Evolutionary conservation across 768 basidiomycete genomes (phyloP), one percentile per base, ranked within the genome.

Genomic region (Collybia nuda): DNA sequence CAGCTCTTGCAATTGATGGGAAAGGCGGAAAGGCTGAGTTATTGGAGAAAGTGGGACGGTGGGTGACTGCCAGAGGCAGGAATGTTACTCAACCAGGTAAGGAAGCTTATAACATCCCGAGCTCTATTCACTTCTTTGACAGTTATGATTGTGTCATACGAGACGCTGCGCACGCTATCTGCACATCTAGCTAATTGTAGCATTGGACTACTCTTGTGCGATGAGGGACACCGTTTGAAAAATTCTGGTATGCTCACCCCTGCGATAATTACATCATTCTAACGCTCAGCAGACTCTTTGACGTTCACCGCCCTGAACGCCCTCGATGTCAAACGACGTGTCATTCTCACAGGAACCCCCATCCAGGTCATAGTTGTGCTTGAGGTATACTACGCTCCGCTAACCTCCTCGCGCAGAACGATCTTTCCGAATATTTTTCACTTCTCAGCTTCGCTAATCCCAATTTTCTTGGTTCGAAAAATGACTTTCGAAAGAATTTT

Each of bases 91-190:
- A 93, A 52, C 94, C 96, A 70, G 93, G 94, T 91, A 59, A 26
- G 72, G 56, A 37, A 9, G 23, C 28, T 41, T 47, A 19, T 40
- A 29, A 38, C 19, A 19, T 48, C 28, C 24, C 19, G 14, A 42
- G 14, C 28, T 19, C 29, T 42, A 32, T 14, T 29, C 38, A 40
- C 40, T 40, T 12, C 7, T n/a, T 3, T 19, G 32, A 18, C 32
- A 95, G 96, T 98, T 40, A 93, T 99, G 90, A 98, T 99, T 56
- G 94, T 97, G 5, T 98, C 97, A 0, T 99, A 99, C 57, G 96
- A 99, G 66, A 96, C 93, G 0, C 78, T 99, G 45, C 84, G 96
- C 17, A 87, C 87, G 3, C 73, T 98, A 11, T 79, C 85, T 6
- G 82, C 69, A 0, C 82, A 95, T 60, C 76, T 98, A 9, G 84